These are phyloP conservation scores for Tausonia pullulans DNA, from an alignment of 1,284 basidiomycete genomes.

Conservation along the genomic window DNA sequence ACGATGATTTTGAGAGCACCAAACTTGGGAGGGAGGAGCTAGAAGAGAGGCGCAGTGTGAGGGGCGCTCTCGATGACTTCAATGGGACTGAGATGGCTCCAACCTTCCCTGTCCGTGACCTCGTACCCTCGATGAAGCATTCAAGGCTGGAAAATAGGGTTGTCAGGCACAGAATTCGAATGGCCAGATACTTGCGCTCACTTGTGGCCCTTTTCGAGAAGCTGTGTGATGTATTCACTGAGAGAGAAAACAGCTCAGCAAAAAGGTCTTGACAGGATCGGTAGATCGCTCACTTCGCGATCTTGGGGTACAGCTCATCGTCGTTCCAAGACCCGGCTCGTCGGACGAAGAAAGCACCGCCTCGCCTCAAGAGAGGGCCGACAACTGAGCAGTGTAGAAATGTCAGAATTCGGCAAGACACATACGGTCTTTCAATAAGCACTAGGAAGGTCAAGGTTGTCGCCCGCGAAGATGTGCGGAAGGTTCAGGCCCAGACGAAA, in stretches of 20 bases:
- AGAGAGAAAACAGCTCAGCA: too few species aligned
- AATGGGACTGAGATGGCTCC: background rate
- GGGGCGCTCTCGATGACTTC: too few species aligned
- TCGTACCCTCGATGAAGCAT: slow-evolving; percentile 10
- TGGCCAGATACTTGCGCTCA: too few species aligned
- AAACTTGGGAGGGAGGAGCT: background rate
- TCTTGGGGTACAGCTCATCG: slow-evolving; percentile 9
- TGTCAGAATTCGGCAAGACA: too few species aligned
- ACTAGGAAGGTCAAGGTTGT: slow-evolving; percentile 9
- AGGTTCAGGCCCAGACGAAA: slow-evolving; percentile 9
- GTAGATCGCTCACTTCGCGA: slow-evolving; percentile 4
- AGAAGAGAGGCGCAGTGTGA: background rate
- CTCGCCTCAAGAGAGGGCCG: slow-evolving; percentile 7
- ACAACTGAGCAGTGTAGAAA: background rate
- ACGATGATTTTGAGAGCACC: slow-evolving; percentile 6
- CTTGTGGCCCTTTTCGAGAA: slow-evolving; percentile 9
- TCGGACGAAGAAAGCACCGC: slow-evolving; percentile 8
- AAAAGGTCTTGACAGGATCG: background rate
- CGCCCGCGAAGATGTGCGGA: slow-evolving; percentile 13
- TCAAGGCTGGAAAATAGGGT: background rate
- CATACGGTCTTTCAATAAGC: too few species aligned
- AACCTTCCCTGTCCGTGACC: slow-evolving; percentile 8
- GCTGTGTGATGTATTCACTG: slow-evolving; percentile 8
- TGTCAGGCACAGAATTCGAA: too few species aligned
- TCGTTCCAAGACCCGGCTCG: slow-evolving; percentile 3